Evolutionary conservation across 345 rosid genomes (phyloP), one percentile per base, ranked within the genome.

Genomic region (Hevea brasiliensis): DNA sequence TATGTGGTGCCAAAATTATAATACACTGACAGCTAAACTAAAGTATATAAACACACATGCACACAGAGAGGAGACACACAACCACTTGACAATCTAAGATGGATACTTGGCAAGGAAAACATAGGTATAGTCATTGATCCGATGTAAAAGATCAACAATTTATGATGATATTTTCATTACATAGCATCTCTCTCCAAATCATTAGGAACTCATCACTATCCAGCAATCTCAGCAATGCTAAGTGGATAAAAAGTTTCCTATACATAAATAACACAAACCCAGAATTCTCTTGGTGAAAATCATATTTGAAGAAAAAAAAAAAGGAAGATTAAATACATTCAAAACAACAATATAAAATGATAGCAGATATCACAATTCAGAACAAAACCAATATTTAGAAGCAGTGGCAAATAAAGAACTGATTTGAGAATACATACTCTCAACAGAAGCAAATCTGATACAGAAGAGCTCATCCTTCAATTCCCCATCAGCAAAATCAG

Each of bases 391-490:
- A 18, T 8, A 58, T 7, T 13, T 3, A 27, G 21, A 45, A 67
- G 42, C 32, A 14, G 41, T 20, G 41, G 40, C 15, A 41, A 4
- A 40, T 29, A 37, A 55, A 35, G 53, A 24, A 54, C 17, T 29
- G 35, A 53, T 37, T 23, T 1, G 8, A 47, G 23, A 20, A 27
- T 4, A 86, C 93, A 76, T 81, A 91, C 95, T 86, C 74, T 91
- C 92, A 41, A 89, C 75, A 0, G 93, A 88, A 13, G 84, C 88
- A 78, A 93, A 93, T 17, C 92, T 80, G 75, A 89, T 89, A 78
- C 97, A 91, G 87, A 91, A 89, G 40, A 86, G 87, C 80, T 89
- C 95, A 65, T 91, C 85, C 79, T 88, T 89, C 87, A 89, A 73
- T 82, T 87, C 92, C 12, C 91, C 90, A 69, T 90, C 95, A 29